Evolutionary conservation across 179 eudicot genomes (phyloP).

Genomic region (Beta lomatogona): DNA sequence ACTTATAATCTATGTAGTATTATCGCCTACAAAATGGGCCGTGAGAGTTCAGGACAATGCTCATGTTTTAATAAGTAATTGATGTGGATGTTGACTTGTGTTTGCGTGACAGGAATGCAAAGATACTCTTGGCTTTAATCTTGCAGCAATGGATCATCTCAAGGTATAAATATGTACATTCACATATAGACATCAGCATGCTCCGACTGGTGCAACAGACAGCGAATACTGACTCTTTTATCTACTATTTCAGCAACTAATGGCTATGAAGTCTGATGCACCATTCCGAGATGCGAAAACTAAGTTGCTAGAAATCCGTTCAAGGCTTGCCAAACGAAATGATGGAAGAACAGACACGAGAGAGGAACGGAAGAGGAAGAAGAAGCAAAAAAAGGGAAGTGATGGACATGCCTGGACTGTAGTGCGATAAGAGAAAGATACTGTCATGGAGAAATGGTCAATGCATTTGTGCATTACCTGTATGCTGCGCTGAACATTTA

Average conservation of each 20-base stretch:
- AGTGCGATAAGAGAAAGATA: conserved; percentile 27
- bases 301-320: conserved; percentile 69
- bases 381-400: conserved; percentile 66
- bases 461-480: not conserved
- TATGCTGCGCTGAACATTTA: not conserved
- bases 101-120: conserved; percentile 69
- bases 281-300: conserved; percentile 80
- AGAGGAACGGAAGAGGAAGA: conserved; percentile 66
- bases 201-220: not conserved
- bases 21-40: too few relatives aligned
- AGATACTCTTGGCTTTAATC: conserved; percentile 86
- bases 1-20: too few relatives aligned
- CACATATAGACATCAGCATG: not conserved
- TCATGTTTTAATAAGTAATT: not conserved
- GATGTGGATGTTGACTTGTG: conserved; percentile 5
- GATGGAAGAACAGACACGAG: conserved; percentile 50
- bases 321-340: conserved; percentile 50
- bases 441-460: conserved; percentile 2
- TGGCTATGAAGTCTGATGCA: conserved; percentile 71
- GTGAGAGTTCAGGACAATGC: too few relatives aligned
- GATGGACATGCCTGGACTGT: conserved; percentile 51
- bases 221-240: not conserved
- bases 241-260: conserved; percentile 67
- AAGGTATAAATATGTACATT: conserved; percentile 47
- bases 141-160: conserved; percentile 96